Evolutionary conservation across 495 filamentous ascomycete species (phyloP).

Genomic region (Annulohypoxylon stygium): DNA sequence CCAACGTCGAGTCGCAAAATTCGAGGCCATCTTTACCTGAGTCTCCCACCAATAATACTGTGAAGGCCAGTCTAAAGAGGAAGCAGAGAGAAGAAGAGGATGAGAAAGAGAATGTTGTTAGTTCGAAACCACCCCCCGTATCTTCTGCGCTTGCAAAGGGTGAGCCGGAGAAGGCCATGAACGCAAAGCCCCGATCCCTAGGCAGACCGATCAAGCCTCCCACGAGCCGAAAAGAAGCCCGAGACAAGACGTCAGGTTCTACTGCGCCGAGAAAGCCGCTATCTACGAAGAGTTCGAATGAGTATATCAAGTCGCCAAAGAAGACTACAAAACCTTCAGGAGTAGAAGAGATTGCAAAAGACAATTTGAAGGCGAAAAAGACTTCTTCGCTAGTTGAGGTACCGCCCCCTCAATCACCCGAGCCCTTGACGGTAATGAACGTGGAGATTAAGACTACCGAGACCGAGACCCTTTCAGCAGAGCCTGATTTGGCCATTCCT

Average conservation of each 20-base stretch:
- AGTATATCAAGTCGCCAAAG: conserved; percentile 58
- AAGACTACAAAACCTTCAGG: conserved; percentile 50
- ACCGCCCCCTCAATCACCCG: conserved; percentile 32
- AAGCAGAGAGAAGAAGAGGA: conserved; percentile 51
- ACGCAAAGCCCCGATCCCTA: conserved; percentile 33
- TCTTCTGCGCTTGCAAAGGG: conserved; percentile 24
- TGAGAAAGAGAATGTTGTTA: conserved; percentile 52
- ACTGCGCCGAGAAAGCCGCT: conserved; percentile 55
- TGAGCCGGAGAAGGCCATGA: conserved; percentile 34
- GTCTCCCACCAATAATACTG: conserved; percentile 25
- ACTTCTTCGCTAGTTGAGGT: conserved; percentile 43
- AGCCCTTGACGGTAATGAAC: conserved; percentile 28
- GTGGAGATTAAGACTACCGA: conserved; percentile 47
- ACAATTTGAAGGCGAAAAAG: conserved; percentile 35
- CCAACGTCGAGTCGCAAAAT: conserved; percentile 33
- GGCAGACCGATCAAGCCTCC: conserved; percentile 53
- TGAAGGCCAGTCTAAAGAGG: conserved; percentile 49
- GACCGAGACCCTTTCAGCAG: conserved; percentile 48
- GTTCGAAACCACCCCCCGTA: conserved; percentile 20
- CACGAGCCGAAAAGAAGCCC: conserved; percentile 37
- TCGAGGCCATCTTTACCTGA: conserved; percentile 46
- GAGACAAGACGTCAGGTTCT: conserved; percentile 43
- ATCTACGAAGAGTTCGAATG: conserved; percentile 62
- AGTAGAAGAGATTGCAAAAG: conserved; percentile 45
- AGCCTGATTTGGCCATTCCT: conserved; percentile 50